Base-by-base conservation (phyloP, 116 monocot genomes). In the Posidonia oceanica region DNA sequence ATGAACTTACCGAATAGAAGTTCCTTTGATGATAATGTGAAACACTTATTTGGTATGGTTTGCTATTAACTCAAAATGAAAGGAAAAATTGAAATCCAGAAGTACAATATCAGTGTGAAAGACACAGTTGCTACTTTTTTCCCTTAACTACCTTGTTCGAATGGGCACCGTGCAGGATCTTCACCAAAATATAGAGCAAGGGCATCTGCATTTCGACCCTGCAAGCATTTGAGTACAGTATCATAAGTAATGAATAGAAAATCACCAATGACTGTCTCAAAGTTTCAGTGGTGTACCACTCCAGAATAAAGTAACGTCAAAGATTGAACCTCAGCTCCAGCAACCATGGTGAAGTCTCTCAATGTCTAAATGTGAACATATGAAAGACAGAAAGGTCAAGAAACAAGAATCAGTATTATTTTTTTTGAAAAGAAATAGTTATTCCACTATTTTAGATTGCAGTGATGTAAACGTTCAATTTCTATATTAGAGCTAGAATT, bases 141-240 rank as follows among this genome's bases (percentile, higher is more conserved):
- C 36, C 11, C 10, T 15, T 18, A 12, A 48, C 62, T 82, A 88
- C 96, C 96, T 88, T 96, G 88, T 77, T 96, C 96, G 76, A 91
- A 91, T 60, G 96, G 86, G 62, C 84, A 91, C 8, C 85, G 85
- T 4, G 84, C 78, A 77, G 94, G 94, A 72, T 95, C 95, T 80
- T 95, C 95, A 67, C 95, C 96, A 75, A 96, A 96, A 75, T 96
- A 96, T 20, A 84, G 36, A 10, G 78, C 79, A 75, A 96, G 84
- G 61, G 75, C 84, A 81, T 91, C 88, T 69, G 96, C 88, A 85
- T 84, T 91, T 80, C 81, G 86, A 61, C 86, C 88, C 96, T 96
- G 83, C 36, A 40, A 51, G 3, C 64, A 64, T 64, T 48, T 22
- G 60, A 60, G 60, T 22, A 29, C 22, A 39, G 39, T 40, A 64